Base-by-base conservation (phyloP, 2,329 filamentous ascomycete species). In the Passalora sequoiae region DNA sequence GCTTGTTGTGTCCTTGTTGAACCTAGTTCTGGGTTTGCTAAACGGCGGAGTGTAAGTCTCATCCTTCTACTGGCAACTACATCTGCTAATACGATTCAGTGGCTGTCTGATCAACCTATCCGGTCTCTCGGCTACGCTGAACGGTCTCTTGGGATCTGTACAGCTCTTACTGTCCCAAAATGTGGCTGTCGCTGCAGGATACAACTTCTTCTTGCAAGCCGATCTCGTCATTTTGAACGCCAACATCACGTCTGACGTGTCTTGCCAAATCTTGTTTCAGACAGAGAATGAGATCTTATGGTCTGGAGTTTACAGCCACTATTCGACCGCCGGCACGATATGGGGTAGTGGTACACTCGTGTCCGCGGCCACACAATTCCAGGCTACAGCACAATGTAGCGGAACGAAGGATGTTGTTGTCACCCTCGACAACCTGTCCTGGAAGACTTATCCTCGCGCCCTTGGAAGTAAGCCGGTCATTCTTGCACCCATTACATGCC, bases 231-330 rank as follows among this genome's bases (percentile, higher is more conserved):
- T 35, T 13, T 16, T 36, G 10, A 32, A 36, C n/a, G 39, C 31
- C 15, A 28, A 42, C 15, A 16, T 42, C 29, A 42, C 21, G 30
- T 25, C 39, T 13, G 15, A 19, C 15, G 22, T 31, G 12, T 33
- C 39, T 9, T 42, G 39, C 19, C 25, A n/a, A 21, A 42, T 42
- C 13, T 42, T 35, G 3, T 42, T 42, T 22, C 39, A 25, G 10
- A 27, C 39, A n/a, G 39, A 42, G n/a, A 28, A 42, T 12, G 39
- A 42, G 21, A 27, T 42, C 30, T 15, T 36, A n/a, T 35, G 39
- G 29, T 24, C 28, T 1, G 30, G 7, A 12, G 19, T 24, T 16
- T 42, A 42, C 20, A 24, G 36, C 21, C 29, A 31, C 17, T 25
- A 10, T n/a, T 42, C 39, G 7, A 15, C 29, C 8, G 21, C 30